Evolutionary conservation across 2,329 filamentous ascomycete species (phyloP).

Genomic region (Dactylellina parvicollis): DNA sequence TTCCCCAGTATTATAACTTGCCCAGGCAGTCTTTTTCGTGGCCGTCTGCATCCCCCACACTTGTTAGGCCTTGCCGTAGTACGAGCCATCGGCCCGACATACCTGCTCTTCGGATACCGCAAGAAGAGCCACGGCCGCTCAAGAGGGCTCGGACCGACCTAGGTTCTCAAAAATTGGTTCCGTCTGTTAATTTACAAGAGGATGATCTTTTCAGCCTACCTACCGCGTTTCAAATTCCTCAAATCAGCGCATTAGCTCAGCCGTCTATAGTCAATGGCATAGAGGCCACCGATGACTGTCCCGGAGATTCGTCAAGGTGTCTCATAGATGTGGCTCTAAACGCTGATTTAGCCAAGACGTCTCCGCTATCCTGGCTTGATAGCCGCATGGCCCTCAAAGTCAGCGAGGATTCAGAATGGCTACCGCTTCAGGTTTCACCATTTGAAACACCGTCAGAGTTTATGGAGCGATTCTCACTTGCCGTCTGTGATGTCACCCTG

Average conservation of each 20-base stretch:
- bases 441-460: conserved; percentile 27
- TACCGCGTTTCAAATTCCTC: conserved; percentile 5
- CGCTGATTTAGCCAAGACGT: not conserved
- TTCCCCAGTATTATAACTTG: not conserved
- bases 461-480: conserved; percentile 10
- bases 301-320: not conserved
- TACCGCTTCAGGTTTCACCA: conserved; percentile 28
- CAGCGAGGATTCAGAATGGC: conserved; percentile 11
- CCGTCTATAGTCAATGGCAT: not conserved
- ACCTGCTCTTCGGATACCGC: not conserved
- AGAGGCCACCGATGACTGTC: not conserved
- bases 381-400: not conserved
- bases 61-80: not conserved
- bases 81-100: not conserved
- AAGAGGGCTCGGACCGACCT: conserved; percentile 20
- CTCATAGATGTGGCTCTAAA: not conserved
- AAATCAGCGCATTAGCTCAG: conserved; percentile 8
- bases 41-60: not conserved
- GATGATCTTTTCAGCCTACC: conserved; percentile 20
- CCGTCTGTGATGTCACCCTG: not conserved
- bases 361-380: conserved; percentile 17
- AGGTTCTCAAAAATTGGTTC: not conserved
- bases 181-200: conserved; percentile 1
- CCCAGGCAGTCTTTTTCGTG: conserved; percentile 6
- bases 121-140: not conserved